phyloP scores from a whole-genome alignment of 805 yeast species.

The Maudiozyma serrabonitensis region DNA sequence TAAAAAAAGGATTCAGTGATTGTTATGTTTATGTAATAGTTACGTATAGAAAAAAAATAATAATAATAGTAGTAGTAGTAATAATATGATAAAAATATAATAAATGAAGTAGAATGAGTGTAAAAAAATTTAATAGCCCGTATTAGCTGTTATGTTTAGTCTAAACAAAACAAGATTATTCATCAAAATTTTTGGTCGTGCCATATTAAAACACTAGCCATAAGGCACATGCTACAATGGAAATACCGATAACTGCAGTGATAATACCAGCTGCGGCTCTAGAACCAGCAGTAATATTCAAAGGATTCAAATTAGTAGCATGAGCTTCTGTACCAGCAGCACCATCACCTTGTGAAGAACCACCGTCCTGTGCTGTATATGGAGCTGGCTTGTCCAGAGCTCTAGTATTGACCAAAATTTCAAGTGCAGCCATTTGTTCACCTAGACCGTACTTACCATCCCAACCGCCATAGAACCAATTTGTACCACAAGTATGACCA shows the following conservation, averaged over 20 bases:
- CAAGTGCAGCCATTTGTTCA: slow-evolving; percentile 83
- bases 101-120: too few relatives aligned
- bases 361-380: slow-evolving; percentile 54
- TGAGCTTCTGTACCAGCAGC: slow-evolving; percentile 52
- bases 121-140: too few relatives aligned
- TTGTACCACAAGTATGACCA: slow-evolving; percentile 78
- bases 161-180: too few relatives aligned
- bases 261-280: slow-evolving; percentile 63
- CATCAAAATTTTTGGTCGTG: too few relatives aligned
- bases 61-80: too few relatives aligned
- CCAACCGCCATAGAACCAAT: slow-evolving; percentile 62
- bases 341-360: slow-evolving; percentile 56
- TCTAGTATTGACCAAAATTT: slow-evolving; percentile 39
- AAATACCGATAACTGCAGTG: slow-evolving; percentile 45
- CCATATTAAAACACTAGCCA: slow-evolving; percentile 33
- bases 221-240: slow-evolving; percentile 34
- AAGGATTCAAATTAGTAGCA: slow-evolving; percentile 32
- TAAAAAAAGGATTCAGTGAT: not conserved
- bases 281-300: slow-evolving; percentile 37
- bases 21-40: not conserved
- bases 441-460: slow-evolving; percentile 78
- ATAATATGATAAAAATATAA: too few relatives aligned
- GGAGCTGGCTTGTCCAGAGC: slow-evolving; percentile 42
- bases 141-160: too few relatives aligned
- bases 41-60: too few relatives aligned